phyloP scores from a whole-genome alignment of 2,329 filamentous ascomycete species.

The Corynespora cassiicola region DNA sequence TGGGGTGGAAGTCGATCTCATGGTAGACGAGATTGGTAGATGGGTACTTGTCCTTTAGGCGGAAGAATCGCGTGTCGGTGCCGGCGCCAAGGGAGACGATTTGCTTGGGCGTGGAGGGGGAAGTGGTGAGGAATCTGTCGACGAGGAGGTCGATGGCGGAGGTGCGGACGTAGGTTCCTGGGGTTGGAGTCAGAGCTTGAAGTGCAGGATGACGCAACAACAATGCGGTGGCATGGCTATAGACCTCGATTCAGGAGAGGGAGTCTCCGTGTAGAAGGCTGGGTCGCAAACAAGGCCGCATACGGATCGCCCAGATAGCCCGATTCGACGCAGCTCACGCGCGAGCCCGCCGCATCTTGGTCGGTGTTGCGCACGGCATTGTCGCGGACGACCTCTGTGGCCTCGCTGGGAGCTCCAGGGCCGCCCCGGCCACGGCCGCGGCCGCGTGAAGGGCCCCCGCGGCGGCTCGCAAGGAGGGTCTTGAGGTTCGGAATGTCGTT shows the following conservation, averaged over 20 bases:
- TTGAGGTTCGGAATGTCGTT: slow-evolving; percentile 80
- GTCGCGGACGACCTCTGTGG: slow-evolving; percentile 63
- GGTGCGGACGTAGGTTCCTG: slow-evolving; percentile 93
- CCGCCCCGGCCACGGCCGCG: slow-evolving; percentile 51
- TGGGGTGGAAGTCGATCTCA: slow-evolving; percentile 86
- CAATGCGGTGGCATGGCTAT: no score
- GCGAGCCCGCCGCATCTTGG: slow-evolving; percentile 85
- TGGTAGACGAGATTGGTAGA: slow-evolving; percentile 72
- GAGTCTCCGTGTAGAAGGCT: slow-evolving; percentile 67
- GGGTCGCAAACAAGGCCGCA: slow-evolving; percentile 71
- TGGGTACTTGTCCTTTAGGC: slow-evolving; percentile 64
- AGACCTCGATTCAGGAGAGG: slow-evolving; percentile 94
- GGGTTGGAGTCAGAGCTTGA: neutral
- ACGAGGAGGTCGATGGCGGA: slow-evolving; percentile 82
- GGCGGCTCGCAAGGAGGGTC: slow-evolving; percentile 61
- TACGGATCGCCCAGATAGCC: slow-evolving; percentile 87
- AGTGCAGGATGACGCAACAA: no score
- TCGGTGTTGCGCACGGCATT: slow-evolving; percentile 86
- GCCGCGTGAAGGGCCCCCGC: slow-evolving; percentile 55
- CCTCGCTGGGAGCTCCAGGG: slow-evolving; percentile 27
- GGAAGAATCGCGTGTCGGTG: slow-evolving; percentile 88
- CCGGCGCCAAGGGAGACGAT: slow-evolving; percentile 93
- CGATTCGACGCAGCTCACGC: slow-evolving; percentile 83
- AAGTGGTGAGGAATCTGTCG: slow-evolving; percentile 68
- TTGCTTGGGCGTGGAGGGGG: slow-evolving; percentile 62